A percentile compares a stretch with the other conserved stretches of the same genome.
phyloP scores from a whole-genome alignment of 2,329 filamentous ascomycete genomes.

The Emericellopsis cladophorae region DNA sequence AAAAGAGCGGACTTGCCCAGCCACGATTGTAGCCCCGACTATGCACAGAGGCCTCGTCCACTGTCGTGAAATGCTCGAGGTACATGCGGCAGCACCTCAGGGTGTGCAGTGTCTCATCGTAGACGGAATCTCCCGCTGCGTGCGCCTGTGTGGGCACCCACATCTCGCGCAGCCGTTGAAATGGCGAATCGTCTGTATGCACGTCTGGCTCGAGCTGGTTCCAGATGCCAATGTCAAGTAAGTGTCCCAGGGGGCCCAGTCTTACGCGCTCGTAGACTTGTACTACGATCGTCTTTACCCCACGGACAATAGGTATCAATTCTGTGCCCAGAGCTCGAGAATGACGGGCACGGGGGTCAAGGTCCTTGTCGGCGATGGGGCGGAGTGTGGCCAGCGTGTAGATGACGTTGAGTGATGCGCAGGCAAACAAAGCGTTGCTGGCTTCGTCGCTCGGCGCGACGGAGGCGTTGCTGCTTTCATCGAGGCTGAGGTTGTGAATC shows the following conservation, averaged over 20 bases:
- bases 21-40: conserved; percentile 7
- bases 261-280: conserved; percentile 3
- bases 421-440: conserved; percentile 5
- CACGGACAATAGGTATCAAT: conserved; percentile 9
- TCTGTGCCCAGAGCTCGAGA: conserved; percentile 7
- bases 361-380: neutral
- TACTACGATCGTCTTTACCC: conserved; percentile 5
- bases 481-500: neutral
- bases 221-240: conserved; percentile 8
- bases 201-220: conserved; percentile 4
- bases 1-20: conserved; percentile 7
- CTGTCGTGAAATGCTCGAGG: conserved; percentile 5
- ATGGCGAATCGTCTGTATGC: too few species aligned
- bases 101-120: conserved; percentile 4
- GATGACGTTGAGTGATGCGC: conserved; percentile 5
- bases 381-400: conserved; percentile 4
- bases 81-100: conserved; percentile 6
- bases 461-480: neutral
- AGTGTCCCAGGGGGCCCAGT: conserved; percentile 1
- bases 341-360: conserved; percentile 1
- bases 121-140: conserved; percentile 1
- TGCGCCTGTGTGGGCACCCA: too few species aligned
- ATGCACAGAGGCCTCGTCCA: conserved; percentile 1
- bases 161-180: too few species aligned
- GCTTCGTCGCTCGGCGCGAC: neutral